Percentiles rank a stretch among this genome's conserved stretches.
Evolutionary conservation across 2,329 filamentous ascomycete genomes (phyloP).

Genomic region (Penicillium sp.): DNA sequence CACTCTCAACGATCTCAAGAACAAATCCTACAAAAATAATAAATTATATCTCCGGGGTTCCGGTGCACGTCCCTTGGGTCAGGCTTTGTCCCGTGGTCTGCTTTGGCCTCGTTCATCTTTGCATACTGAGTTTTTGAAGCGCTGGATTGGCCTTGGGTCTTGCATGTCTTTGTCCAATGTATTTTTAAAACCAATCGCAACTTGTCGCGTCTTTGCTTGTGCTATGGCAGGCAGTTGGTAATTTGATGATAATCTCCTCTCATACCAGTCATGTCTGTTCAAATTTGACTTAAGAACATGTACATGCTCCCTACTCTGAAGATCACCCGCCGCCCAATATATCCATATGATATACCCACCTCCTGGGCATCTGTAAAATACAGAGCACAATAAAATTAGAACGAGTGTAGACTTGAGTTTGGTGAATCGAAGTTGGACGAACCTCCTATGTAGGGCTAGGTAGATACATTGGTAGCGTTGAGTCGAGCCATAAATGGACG

Average conservation of each 20-base stretch:
- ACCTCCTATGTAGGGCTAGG: too few species aligned
- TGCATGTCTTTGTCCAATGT: constrained; percentile 36
- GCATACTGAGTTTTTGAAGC: constrained; percentile 30
- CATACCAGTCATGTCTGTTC: neutral
- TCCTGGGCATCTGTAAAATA: too few species aligned
- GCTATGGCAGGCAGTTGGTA: constrained; percentile 24
- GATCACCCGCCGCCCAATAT: too few species aligned
- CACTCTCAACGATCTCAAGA: constrained; percentile 23
- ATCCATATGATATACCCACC: too few species aligned
- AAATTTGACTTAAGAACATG: neutral
- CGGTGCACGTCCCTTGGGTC: constrained; percentile 1
- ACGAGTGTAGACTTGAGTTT: too few species aligned
- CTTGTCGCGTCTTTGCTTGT: constrained; percentile 13
- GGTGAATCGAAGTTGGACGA: too few species aligned
- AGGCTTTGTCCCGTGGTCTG: neutral
- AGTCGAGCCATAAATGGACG: too few species aligned
- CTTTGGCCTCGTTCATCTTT: constrained; percentile 11
- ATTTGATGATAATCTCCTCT: constrained; percentile 37
- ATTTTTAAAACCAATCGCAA: constrained; percentile 30
- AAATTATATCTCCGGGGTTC: constrained; percentile 9
- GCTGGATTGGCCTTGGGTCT: constrained; percentile 30
- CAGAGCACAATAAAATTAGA: too few species aligned
- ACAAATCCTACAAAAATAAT: constrained; percentile 23
- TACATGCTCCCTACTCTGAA: neutral
- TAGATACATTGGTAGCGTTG: too few species aligned